These are phyloP conservation scores for Glycine soja DNA, from an alignment of 306 rosid species.

Conservation along the genomic window DNA sequence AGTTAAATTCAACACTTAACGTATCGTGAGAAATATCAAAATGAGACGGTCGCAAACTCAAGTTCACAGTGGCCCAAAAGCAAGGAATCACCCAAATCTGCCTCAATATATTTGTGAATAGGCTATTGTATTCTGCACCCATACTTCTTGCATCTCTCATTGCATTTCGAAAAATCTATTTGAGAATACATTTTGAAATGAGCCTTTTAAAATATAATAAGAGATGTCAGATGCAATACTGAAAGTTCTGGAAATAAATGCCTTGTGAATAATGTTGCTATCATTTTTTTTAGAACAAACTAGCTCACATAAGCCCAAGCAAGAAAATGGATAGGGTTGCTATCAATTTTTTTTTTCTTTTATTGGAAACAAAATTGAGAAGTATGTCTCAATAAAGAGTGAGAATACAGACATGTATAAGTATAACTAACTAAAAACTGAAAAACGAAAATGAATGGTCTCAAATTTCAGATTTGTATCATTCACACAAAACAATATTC, in stretches of 20 bases:
- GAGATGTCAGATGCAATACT: too few relatives aligned
- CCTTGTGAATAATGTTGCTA: neutral
- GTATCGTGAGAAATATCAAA: neutral
- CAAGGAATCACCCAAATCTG: neutral
- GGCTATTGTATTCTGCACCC: too few relatives aligned
- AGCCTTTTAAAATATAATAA: too few relatives aligned
- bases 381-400: neutral
- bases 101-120: neutral
- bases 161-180: too few relatives aligned
- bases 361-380: neutral
- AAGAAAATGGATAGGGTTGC: neutral
- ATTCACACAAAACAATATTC: too few relatives aligned
- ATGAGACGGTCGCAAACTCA: neutral
- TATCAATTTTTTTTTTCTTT: neutral
- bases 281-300: neutral
- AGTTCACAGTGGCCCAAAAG: neutral
- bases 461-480: neutral
- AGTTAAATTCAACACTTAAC: neutral
- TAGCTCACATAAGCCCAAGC: neutral
- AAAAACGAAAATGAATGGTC: constrained; percentile 17
- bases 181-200: too few relatives aligned
- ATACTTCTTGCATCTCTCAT: too few relatives aligned
- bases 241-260: too few relatives aligned
- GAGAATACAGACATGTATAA: neutral
- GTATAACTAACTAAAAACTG: neutral